A percentile compares a stretch with the other conserved stretches of the same genome.
These are phyloP conservation scores for Mycena sp. DNA, from an alignment of 1,284 basidiomycete genomes.

Conservation along the genomic window DNA sequence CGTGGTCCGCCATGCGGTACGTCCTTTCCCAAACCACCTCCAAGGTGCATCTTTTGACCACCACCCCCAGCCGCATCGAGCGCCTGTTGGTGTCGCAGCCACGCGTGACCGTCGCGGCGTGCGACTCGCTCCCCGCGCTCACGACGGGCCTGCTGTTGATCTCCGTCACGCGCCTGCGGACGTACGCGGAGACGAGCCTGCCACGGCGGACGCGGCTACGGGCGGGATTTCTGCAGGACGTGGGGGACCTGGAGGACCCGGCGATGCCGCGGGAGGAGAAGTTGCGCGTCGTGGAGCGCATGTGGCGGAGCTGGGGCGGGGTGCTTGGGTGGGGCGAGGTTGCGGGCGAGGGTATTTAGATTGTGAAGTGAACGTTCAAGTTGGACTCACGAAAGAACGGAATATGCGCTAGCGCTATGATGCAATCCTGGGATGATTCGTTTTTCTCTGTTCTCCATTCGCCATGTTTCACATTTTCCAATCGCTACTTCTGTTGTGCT, in stretches of 20 bases:
- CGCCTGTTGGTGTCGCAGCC: conserved; percentile 70
- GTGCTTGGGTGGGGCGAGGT: conserved; percentile 62
- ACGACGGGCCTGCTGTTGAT: conserved; percentile 81
- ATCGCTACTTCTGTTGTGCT: no score
- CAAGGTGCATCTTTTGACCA: neutral
- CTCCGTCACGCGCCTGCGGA: conserved; percentile 73
- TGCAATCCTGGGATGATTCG: no score
- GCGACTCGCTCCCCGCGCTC: conserved; percentile 50
- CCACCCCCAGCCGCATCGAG: conserved; percentile 72
- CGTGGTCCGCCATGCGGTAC: conserved; percentile 74
- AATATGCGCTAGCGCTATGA: no score
- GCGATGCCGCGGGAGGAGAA: conserved; percentile 75
- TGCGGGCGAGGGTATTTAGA: conserved; percentile 6
- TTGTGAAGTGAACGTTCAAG: no score
- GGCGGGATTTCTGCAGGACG: conserved; percentile 84
- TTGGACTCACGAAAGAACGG: no score
- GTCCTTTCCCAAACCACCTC: conserved; percentile 24
- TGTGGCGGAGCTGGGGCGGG: conserved; percentile 90
- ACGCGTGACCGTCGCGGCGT: conserved; percentile 40
- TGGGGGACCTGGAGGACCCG: conserved; percentile 85
- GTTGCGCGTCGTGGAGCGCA: conserved; percentile 81
- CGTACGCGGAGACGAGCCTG: conserved; percentile 65
- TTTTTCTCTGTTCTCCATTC: no score
- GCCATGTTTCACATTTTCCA: no score
- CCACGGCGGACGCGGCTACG: conserved; percentile 66